A percentile compares a stretch with the other conserved stretches of the same genome.
These are phyloP conservation scores for Yamagishiella unicocca DNA, from an alignment of 139 green algal species.

Conservation along the genomic window DNA sequence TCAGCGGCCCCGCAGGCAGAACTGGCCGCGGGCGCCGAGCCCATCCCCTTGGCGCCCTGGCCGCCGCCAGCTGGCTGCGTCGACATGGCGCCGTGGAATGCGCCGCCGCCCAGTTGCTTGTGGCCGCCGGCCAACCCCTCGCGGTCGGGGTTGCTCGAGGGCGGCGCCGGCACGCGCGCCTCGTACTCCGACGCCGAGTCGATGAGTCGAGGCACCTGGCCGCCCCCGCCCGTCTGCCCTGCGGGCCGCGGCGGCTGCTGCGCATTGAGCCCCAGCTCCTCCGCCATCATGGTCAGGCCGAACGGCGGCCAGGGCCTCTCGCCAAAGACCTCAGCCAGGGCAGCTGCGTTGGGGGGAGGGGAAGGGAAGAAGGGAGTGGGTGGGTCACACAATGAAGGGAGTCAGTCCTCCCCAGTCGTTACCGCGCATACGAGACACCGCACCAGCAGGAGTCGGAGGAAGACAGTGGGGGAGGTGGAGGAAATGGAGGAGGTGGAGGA, in stretches of 20 bases:
- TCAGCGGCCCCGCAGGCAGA: background rate
- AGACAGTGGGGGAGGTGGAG: no score
- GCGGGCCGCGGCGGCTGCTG: background rate
- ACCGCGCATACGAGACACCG: no score
- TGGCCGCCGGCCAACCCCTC: no score
- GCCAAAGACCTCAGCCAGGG: slow-evolving; percentile 23
- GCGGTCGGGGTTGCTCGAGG: no score
- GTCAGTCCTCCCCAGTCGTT: no score
- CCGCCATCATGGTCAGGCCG: slow-evolving; percentile 18
- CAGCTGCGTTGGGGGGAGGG: background rate
- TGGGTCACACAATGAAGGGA: no score
- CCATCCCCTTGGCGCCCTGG: background rate
- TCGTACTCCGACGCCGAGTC: slow-evolving; percentile 47
- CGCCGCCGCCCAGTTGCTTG: no score
- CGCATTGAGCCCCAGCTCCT: slow-evolving; percentile 13
- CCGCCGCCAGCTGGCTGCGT: background rate
- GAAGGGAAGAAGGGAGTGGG: background rate
- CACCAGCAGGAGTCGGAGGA: no score
- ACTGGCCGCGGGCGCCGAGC: no score
- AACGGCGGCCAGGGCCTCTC: slow-evolving; percentile 10
- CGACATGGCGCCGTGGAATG: no score
- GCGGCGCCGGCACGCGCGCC: background rate
- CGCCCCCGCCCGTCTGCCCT: background rate
- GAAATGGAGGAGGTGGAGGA: background rate
- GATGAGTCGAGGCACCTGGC: background rate